These are phyloP conservation scores for Quercus agrifolia DNA, from an alignment of 306 rosid genomes.

Conservation along the genomic window DNA sequence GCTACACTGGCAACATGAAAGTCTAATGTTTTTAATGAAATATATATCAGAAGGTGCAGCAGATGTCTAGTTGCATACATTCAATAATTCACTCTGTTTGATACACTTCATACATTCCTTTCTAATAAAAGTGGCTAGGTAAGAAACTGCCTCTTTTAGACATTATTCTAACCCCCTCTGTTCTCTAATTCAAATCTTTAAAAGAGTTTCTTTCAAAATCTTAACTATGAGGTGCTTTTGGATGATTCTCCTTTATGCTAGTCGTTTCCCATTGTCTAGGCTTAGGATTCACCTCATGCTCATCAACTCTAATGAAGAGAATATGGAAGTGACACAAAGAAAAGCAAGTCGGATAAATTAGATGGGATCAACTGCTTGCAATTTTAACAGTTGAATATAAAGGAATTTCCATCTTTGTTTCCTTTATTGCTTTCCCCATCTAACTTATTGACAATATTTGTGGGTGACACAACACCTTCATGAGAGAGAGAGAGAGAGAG, in stretches of 20 bases:
- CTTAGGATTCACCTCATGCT: not conserved
- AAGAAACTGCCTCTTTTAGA: not conserved
- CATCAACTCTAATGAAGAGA: not conserved
- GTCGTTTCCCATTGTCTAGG: not conserved
- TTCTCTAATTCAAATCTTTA: not conserved
- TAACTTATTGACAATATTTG: not conserved
- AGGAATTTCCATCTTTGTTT: not conserved
- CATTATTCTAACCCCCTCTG: not conserved
- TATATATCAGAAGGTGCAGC: not conserved
- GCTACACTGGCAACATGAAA: not conserved
- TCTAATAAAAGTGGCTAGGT: not conserved
- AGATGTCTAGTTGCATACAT: slow-evolving; percentile 2
- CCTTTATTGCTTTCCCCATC: not conserved
- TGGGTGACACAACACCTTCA: not conserved
- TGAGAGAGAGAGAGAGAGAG: not conserved
- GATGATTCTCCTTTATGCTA: not conserved
- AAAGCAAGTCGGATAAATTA: not conserved
- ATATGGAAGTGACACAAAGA: not conserved
- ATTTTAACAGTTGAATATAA: not conserved
- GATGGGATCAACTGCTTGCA: not conserved
- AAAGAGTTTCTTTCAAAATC: not conserved
- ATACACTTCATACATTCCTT: not conserved
- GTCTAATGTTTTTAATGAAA: not conserved
- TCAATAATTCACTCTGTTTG: not conserved
- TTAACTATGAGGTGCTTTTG: not conserved